Base-by-base conservation (phyloP, 2,329 filamentous ascomycete genomes). In the Nigrospora oryzae region DNA sequence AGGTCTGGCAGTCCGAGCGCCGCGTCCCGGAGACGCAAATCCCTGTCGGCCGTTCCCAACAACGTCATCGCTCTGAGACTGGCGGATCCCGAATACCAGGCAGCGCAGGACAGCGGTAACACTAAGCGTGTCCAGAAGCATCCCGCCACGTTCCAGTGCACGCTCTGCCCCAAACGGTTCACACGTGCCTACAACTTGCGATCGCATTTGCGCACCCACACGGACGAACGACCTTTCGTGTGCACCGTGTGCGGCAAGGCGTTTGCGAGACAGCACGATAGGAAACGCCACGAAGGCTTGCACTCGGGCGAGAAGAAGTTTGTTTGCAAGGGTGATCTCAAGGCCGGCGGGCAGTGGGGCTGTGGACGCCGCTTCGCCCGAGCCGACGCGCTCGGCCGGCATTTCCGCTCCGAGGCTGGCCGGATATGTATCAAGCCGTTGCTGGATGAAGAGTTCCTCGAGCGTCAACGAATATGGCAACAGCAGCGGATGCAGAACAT, bases 281-380 rank as follows among this genome's bases (percentile, higher is more conserved):
- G 93, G 38, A 98, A 98, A 67, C 84, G 93, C 35, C 93, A 98
- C 64, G 93, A 98, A 67, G 90, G 91, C 35, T 71, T 98, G 36
- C 93, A 98, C 60, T 94, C 88, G 0, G 93, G 93, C 36, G 93
- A 98, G 69, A 98, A 97, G 79, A 97, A 95, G 61, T 98, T 97
- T 61, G 87, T 97, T 8, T 98, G 93, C 67, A 89, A 89, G 54
- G 93, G 93, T 43, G 86, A 90, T 47, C 79, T 98, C 41, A 90
- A 91, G 53, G 81, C 81, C 2, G 83, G 84, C 39, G 84, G 84
- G 5, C 81, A 86, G 52, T 98, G 93, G 93, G 93, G 93, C 16
- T 98, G 93, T 55, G 89, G 89, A 4, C 79, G 93, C 49, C 80
- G 90, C 11, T 98, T 98, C 63, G 93, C 93, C 14, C 87, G 93